Evolutionary conservation across 129 eudicot species (phyloP).

Genomic region (Saposhnikovia divaricata): DNA sequence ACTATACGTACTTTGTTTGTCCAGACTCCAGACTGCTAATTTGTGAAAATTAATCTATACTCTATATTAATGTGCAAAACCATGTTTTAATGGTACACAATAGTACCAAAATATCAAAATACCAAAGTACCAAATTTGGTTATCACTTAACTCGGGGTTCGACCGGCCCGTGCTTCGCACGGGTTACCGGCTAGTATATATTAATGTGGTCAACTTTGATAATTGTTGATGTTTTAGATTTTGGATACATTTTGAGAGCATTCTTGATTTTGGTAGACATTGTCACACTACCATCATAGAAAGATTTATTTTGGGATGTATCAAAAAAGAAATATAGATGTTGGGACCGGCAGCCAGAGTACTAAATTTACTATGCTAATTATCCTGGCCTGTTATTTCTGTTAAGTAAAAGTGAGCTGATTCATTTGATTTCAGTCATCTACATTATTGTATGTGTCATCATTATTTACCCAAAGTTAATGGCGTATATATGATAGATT

Average conservation of each 20-base stretch:
- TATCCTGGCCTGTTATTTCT: background rate
- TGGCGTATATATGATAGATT: background rate
- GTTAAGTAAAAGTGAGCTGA: background rate
- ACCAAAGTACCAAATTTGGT: no score
- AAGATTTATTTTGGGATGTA: background rate
- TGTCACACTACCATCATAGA: background rate
- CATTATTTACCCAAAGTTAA: background rate
- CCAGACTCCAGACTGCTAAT: background rate
- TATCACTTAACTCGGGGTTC: no score
- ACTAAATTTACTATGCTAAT: background rate
- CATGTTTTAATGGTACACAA: no score
- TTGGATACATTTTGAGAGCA: no score
- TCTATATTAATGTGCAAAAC: no score
- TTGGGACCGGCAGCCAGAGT: background rate
- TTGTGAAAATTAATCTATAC: no score
- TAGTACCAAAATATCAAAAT: no score
- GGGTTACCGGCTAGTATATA: no score
- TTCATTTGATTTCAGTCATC: background rate
- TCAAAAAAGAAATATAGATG: background rate
- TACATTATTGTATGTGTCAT: background rate
- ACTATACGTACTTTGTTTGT: background rate
- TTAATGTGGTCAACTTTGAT: background rate
- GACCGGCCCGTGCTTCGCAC: no score
- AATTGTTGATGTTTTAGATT: background rate
- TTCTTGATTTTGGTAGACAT: background rate